phyloP scores from a whole-genome alignment of 2,329 filamentous ascomycete species.

The Epichloe typhina region DNA sequence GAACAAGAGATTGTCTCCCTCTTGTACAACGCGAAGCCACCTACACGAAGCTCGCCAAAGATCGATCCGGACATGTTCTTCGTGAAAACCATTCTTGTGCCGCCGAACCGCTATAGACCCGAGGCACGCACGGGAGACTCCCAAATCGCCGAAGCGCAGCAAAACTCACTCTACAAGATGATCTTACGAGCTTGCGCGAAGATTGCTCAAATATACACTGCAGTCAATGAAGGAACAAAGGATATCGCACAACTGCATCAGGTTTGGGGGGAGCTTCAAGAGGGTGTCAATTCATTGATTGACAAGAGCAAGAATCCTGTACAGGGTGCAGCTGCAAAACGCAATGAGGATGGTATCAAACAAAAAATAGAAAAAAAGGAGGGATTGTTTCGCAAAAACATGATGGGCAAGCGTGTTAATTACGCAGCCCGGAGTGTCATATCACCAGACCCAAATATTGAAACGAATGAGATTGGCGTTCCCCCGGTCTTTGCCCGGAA shows the following conservation, averaged over 20 bases:
- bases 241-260: constrained; percentile 64
- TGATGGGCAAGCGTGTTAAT: constrained; percentile 99
- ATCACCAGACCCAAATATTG: constrained; percentile 94
- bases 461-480: constrained; percentile 97
- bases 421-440: constrained; percentile 96
- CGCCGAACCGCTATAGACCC: constrained; percentile 83
- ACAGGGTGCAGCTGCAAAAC: constrained; percentile 61
- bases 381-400: constrained; percentile 94
- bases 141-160: constrained; percentile 74
- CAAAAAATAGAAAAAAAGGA: constrained; percentile 97
- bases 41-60: constrained; percentile 38
- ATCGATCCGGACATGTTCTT: constrained; percentile 91
- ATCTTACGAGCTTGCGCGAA: constrained; percentile 65
- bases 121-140: constrained; percentile 70
- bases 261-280: constrained; percentile 73
- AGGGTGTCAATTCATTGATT: constrained; percentile 82
- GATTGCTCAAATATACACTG: constrained; percentile 54
- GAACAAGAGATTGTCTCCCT: constrained; percentile 74
- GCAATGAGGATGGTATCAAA: constrained; percentile 88
- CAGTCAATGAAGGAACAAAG: constrained; percentile 31
- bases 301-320: constrained; percentile 79
- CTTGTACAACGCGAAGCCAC: constrained; percentile 68
- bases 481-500: constrained; percentile 98
- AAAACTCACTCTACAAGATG: constrained; percentile 77
- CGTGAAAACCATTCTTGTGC: constrained; percentile 70